Evolutionary conservation across 2,329 filamentous ascomycete species (phyloP), one percentile per base, ranked within the genome.

Genomic region (Fusarium proliferatum): DNA sequence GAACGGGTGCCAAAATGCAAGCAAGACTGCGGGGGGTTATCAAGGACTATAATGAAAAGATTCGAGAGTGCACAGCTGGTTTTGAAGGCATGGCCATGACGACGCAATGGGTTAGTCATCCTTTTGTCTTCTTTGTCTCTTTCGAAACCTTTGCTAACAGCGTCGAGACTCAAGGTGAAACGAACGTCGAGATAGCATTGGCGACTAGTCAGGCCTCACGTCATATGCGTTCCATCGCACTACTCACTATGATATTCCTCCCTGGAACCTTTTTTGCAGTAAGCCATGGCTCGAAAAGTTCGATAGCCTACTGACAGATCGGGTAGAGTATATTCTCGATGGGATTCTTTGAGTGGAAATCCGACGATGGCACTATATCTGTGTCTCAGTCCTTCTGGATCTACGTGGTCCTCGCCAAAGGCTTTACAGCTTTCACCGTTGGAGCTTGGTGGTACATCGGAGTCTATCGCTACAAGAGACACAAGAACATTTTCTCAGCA

Each of bases 201-300:
- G 36, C 36, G 17, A 38, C 36, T 38, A 38, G 36, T 38, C 36
- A 38, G 36, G 36, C 19, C 36, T 38, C 36, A 6, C 17, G 36
- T 7, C 36, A 38, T 38, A 38, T 38, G 36, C 36, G 36, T 9
- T 38, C 36, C 36, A 38, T 38, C 5, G 36, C 36, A 38, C 36
- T 38, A 38, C 16, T 38, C 4, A 38, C 67, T 1, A 71, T 72
- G 70, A 21, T 71, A 9, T 72, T 71, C 10, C 19, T 72, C 0
- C 70, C 70, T 9, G 70, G 63, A 3, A 71, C 70, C 3, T 68
- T 72, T 23, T 58, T 67, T 36, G 55, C 69, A 19, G 69, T 38
- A 38, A 38, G 17, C 9, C 5, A 38, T 17, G 9, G 17, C 17
- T 38, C 17, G 9, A 38, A 38, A 9, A 1, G 9, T 4, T 38